Base-by-base conservation (phyloP, 768 basidiomycete genomes). In the Paxillus involutus region DNA sequence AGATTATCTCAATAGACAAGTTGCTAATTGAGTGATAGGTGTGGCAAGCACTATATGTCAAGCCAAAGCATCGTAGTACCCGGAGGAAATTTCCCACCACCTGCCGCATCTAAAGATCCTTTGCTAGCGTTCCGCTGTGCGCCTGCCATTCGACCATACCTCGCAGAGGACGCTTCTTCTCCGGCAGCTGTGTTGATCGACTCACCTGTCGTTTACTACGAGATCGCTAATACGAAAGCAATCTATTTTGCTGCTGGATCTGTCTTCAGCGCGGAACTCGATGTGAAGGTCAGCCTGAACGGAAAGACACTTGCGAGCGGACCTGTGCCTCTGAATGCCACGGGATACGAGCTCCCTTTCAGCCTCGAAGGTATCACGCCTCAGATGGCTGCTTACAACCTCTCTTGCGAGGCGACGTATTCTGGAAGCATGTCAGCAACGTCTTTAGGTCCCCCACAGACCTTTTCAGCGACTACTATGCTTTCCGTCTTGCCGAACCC, bases 61-160 rank as follows among this genome's bases (percentile, higher is more conserved):
- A 69, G 70, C 0, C 69, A 73, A 35, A 73, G 73, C 14, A 50
- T 77, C 29, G 69, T 73, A 7, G 67, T 73, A 7, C 82, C 83
- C 37, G 82, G 81, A 33, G 80, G 82, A 30, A 72, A 75, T 57
- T 83, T 82, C 53, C 75, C 73, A 2, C 49, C 70, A 4, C 75
- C 79, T 6, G 63, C 63, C 9, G 56, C 62, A 1, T 77, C 75
- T 2, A 56, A 70, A 0, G 64, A 62, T 1, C 70, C 83, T 17
- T 74, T 83, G 39, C 75, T 85, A 24, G 80, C 82, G 9, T 66
- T 86, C 37, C 80, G 81, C 9, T 86, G 85, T 55, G 75, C 76
- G 9, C 83, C 82, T 29, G 80, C 81, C 3, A 77, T 85, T 24
- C 75, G 78, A 6, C 85, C 85, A 1, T 86, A 84, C 63, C 75